These are phyloP conservation scores for Epichloe sp. DNA, from an alignment of 2,329 filamentous ascomycete genomes.

Conservation along the genomic window DNA sequence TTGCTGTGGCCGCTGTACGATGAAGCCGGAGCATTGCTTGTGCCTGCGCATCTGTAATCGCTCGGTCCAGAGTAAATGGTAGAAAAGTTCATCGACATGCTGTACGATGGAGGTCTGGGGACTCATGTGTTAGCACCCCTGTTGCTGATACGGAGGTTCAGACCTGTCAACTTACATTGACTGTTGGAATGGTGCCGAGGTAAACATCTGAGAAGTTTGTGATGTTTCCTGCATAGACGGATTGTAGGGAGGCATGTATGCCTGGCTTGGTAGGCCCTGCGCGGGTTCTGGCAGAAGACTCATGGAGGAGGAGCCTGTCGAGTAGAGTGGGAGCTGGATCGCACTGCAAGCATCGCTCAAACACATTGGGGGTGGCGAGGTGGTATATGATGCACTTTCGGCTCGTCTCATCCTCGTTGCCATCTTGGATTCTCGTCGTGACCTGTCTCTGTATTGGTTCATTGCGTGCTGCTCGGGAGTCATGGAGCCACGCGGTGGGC, in stretches of 20 bases:
- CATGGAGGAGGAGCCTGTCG: constrained; percentile 33
- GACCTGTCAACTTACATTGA: constrained; percentile 20
- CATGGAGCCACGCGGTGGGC: constrained; percentile 40
- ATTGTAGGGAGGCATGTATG: constrained; percentile 38
- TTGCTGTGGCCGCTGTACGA: constrained; percentile 12
- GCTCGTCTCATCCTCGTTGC: constrained; percentile 36
- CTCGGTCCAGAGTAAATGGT: constrained; percentile 19
- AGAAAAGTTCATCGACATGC: constrained; percentile 32
- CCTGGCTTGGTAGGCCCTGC: constrained; percentile 26
- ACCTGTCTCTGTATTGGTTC: constrained; percentile 47
- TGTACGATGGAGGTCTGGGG: constrained; percentile 23
- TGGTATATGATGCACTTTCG: constrained; percentile 31
- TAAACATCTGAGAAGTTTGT: constrained; percentile 21
- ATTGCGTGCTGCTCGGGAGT: constrained; percentile 48
- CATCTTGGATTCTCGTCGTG: constrained; percentile 44
- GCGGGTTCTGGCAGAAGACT: constrained; percentile 38
- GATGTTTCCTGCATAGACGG: constrained; percentile 32
- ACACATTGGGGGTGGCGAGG: constrained; percentile 22
- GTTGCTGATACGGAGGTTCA: neutral
- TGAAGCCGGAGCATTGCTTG: neutral
- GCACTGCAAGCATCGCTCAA: constrained; percentile 27
- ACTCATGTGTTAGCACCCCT: constrained; percentile 10
- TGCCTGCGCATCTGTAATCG: constrained; percentile 27
- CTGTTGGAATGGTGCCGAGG: constrained; percentile 20
- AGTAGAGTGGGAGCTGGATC: constrained; percentile 36